Evolutionary conservation across 2,329 filamentous ascomycete genomes (phyloP).

Genomic region (Alternaria dauci): DNA sequence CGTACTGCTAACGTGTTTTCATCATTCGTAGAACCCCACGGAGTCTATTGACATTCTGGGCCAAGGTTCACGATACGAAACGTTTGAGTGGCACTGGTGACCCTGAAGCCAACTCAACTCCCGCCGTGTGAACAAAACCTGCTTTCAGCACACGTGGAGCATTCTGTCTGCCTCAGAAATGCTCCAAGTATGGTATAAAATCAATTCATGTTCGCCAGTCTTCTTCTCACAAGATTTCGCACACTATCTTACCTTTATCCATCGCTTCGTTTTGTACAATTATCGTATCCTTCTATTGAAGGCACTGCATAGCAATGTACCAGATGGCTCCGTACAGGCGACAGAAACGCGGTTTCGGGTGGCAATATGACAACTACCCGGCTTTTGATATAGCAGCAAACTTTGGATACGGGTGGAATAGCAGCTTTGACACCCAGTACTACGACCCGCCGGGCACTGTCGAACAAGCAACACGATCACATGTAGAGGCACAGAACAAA

Average conservation of each 20-base stretch:
- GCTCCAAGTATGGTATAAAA: neutral
- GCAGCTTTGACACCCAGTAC: neutral
- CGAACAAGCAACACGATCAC: constrained; percentile 28
- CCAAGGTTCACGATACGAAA: constrained; percentile 6
- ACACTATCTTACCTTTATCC: neutral
- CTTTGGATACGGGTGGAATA: constrained; percentile 1
- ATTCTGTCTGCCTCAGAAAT: neutral
- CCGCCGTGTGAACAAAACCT: neutral
- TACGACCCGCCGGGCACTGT: constrained; percentile 6
- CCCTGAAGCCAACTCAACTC: constrained; percentile 9
- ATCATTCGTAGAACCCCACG: neutral
- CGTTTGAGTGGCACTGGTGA: constrained; percentile 13
- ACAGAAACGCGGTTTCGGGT: neutral
- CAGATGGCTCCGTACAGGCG: neutral
- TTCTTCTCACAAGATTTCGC: neutral
- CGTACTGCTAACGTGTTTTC: neutral
- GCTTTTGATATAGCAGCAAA: neutral
- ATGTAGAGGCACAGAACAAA: constrained; percentile 22
- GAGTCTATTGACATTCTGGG: neutral
- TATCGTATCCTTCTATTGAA: too few relatives aligned
- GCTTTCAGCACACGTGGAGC: neutral
- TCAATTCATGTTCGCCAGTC: neutral
- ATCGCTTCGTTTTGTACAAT: neutral
- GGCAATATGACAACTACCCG: neutral
- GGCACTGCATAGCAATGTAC: constrained; percentile 7